A percentile compares a stretch with the other conserved stretches of the same genome.
These are phyloP conservation scores for Sclerotinia subarctica DNA, from an alignment of 2,329 filamentous ascomycete species.

Conservation along the genomic window DNA sequence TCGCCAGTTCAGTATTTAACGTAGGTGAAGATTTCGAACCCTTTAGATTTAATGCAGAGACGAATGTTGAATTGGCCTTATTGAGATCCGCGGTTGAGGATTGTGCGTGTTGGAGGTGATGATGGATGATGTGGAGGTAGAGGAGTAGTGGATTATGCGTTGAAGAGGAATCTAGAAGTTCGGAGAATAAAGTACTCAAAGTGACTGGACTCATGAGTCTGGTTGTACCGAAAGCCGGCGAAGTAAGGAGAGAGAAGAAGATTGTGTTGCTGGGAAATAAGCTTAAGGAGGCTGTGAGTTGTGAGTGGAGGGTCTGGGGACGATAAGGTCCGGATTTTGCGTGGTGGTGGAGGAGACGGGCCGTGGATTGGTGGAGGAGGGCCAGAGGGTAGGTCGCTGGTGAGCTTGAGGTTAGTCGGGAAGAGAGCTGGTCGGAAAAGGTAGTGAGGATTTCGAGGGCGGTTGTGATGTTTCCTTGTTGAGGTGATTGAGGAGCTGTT, in stretches of 20 bases:
- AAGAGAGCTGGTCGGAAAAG: slow-evolving; percentile 45
- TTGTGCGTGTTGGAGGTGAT: slow-evolving; percentile 3
- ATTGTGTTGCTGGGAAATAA: slow-evolving; percentile 73
- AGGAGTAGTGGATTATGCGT: slow-evolving; percentile 44
- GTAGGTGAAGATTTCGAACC: slow-evolving; percentile 42
- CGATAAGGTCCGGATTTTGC: slow-evolving; percentile 61
- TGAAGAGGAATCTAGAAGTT: not conserved
- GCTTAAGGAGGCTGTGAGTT: slow-evolving; percentile 58
- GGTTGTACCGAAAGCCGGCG: not conserved
- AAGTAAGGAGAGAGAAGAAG: slow-evolving; percentile 67
- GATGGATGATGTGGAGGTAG: slow-evolving; percentile 48
- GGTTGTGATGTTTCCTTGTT: slow-evolving; percentile 56
- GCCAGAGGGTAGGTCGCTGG: slow-evolving; percentile 49
- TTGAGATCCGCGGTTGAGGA: slow-evolving; percentile 31
- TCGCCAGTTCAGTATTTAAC: slow-evolving; percentile 34
- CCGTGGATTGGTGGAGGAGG: slow-evolving; percentile 64
- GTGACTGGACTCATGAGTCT: slow-evolving; percentile 6
- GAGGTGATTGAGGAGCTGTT: slow-evolving; percentile 45
- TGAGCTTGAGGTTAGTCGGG: slow-evolving; percentile 37
- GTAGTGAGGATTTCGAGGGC: slow-evolving; percentile 44
- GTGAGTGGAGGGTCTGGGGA: slow-evolving; percentile 60
- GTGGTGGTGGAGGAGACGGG: slow-evolving; percentile 63
- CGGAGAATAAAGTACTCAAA: not conserved
- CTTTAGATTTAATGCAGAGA: not conserved
- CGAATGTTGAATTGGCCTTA: not conserved